Base-by-base conservation (phyloP, 768 basidiomycete species). In the Russula vinacea region DNA sequence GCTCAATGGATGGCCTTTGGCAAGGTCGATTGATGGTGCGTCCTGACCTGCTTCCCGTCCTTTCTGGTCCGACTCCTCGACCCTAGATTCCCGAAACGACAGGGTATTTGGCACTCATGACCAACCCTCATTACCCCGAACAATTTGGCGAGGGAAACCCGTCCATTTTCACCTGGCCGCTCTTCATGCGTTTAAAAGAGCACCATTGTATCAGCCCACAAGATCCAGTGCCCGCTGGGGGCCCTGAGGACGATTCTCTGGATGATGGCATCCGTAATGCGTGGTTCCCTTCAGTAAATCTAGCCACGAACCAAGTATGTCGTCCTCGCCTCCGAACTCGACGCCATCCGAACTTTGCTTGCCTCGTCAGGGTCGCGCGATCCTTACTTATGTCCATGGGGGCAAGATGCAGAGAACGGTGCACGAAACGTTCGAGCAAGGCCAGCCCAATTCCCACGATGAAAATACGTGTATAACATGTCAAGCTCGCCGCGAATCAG, bases 1-100 rank as follows among this genome's bases (percentile, higher is more conserved):
- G 87, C 7, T 70, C 76, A 3, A 74, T 88, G 68, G 73, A 71
- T 24, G 87, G 87, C 3, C 74, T 81, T 6, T 89, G 84, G 85
- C 80, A 85, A 63, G 88, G 89, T 4, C 77, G 83, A 22, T 78
- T 87, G 73, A 74, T 84, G 60, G 87, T 88, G 58, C 63, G 85
- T 80, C 7, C 24, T 47, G 40, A 47, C 45, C 57, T 62, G 39
- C 33, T 35, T 17, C 42, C 13, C 39, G 49, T 45, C 26, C 40
- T 19, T 62, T 60, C n/a, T 39, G 8, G 26, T 61, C 58, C 44
- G 56, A 58, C n/a, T 61, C 56, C 52, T 58, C 50, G 52, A 26
- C 47, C 56, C 40, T 60, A 78, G 78, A 71, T 77, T 4, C 78
- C 79, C 8, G 73, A 73, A 40, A 67, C 75, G 29, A 32, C 57